Percentiles rank a stretch among this genome's conserved stretches.
These are phyloP conservation scores for Xylaria sp. DNA, from an alignment of 2,329 filamentous ascomycete species.

Conservation along the genomic window DNA sequence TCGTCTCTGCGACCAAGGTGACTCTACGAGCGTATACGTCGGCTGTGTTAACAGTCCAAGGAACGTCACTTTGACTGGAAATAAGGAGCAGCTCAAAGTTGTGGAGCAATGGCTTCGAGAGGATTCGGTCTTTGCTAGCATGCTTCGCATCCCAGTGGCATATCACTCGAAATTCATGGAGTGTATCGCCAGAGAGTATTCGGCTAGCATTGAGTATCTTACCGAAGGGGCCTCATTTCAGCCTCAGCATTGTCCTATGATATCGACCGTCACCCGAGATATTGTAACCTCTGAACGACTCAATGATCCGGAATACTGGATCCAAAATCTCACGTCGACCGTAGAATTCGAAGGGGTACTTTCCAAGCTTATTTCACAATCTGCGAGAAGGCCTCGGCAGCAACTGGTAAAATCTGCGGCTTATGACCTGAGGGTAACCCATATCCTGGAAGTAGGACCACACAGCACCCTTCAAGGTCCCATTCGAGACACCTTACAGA, in stretches of 20 bases:
- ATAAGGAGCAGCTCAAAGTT: neutral
- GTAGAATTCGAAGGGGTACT: neutral
- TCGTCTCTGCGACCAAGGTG: too few species aligned
- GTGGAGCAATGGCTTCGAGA: neutral
- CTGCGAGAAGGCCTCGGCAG: neutral
- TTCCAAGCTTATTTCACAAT: too few species aligned
- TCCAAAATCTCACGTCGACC: neutral
- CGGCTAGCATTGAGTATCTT: too few species aligned
- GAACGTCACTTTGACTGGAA: conserved; percentile 5
- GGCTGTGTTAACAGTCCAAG: too few species aligned
- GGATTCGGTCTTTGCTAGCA: conserved; percentile 2
- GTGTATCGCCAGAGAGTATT: conserved; percentile 1
- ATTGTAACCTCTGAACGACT: neutral
- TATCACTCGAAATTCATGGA: conserved; percentile 4
- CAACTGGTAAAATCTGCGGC: too few species aligned
- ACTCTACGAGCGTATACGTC: too few species aligned
- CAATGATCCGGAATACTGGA: neutral
- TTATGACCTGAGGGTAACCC: too few species aligned
- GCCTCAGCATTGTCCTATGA: neutral
- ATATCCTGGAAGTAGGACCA: too few species aligned
- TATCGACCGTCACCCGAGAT: neutral
- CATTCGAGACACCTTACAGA: too few species aligned
- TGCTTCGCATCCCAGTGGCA: conserved; percentile 1
- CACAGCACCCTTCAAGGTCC: too few species aligned
- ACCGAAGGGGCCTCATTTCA: neutral